Evolutionary conservation across 495 filamentous ascomycete species (phyloP).

Genomic region (Penicillium taxi): DNA sequence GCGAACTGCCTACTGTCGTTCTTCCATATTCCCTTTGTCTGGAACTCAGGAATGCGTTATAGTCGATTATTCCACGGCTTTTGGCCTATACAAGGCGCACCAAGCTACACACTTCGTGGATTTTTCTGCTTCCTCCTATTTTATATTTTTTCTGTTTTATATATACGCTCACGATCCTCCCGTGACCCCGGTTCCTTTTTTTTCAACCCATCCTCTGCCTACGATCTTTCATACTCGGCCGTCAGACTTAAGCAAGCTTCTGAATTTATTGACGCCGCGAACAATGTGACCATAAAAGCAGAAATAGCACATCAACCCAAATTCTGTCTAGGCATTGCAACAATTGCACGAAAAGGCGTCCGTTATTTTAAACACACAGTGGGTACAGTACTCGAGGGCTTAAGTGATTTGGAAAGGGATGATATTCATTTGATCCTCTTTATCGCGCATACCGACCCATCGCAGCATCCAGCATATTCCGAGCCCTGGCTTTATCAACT

Average conservation of each 20-base stretch:
- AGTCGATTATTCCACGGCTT: not conserved
- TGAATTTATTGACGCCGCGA: not conserved
- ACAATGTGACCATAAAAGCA: not conserved
- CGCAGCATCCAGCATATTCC: conserved; percentile 33
- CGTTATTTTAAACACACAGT: conserved; percentile 38
- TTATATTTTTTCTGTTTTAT: conserved; percentile 3
- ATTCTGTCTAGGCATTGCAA: conserved; percentile 16
- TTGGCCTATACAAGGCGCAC: conserved; percentile 7
- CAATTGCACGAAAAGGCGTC: conserved; percentile 13
- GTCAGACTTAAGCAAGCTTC: not conserved
- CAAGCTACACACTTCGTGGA: not conserved
- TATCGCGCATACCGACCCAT: conserved; percentile 41
- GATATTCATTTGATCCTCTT: conserved; percentile 40
- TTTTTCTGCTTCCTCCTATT: conserved; percentile 4
- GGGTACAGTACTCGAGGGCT: conserved; percentile 39
- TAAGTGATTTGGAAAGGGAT: conserved; percentile 35
- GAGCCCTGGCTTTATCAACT: conserved; percentile 39
- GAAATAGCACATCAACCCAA: not conserved
- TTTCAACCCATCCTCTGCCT: not conserved
- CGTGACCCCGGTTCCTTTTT: conserved; percentile 12
- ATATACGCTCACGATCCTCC: conserved; percentile 1
- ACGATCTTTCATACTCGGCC: not conserved
- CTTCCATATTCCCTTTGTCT: no score
- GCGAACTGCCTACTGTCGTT: no score
- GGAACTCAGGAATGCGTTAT: no score